Evolutionary conservation across 768 basidiomycete species (phyloP), one percentile per base, ranked within the genome.

Genomic region (Rhizopogon roseolus): DNA sequence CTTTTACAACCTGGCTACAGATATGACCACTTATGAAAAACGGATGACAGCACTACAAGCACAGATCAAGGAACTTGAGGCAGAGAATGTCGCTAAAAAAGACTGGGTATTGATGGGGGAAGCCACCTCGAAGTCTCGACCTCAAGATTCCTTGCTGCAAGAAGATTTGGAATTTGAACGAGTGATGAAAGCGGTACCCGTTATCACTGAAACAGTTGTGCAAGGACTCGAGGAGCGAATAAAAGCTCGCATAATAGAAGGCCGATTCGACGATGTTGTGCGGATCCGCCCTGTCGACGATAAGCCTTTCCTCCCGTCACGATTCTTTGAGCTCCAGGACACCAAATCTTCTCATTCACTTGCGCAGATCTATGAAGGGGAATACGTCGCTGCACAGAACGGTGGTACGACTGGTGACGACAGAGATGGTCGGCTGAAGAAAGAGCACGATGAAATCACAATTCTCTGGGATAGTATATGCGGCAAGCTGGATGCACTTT

Each of bases 161-260:
- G 90, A 98, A 66, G 92, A 97, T 68, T 79, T 99, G 29, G 96
- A 98, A 53, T 98, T 94, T 59, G 97, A 98, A 56, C 86, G 93
- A 28, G 82, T 86, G 22, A 82, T 86, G 73, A 96, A 93, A 70
- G 79, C 85, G 17, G 86, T 87, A 0, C 97, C 96, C 14, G 79
- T 92, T 42, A 81, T 97, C 52, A 98, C 97, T 1, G 93, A 98
- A 66, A 90, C 93, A 64, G 76, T 74, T 29, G 90, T 97, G 6
- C 80, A 82, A 52, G 76, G 77, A 17, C 76, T 99, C 19, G 96
- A 98, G 72, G 93, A 92, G 49, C 79, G 83, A 53, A 98, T 99
- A 71, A 98, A 95, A 69, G 78, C 82, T 6, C 78, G 96, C 39
- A 94, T 98, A 56, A 70, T 90, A 17, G 92, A 93, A 57, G 81